These are phyloP conservation scores for Cryphonectria naterciae DNA, from an alignment of 2,329 filamentous ascomycete species.

Conservation along the genomic window DNA sequence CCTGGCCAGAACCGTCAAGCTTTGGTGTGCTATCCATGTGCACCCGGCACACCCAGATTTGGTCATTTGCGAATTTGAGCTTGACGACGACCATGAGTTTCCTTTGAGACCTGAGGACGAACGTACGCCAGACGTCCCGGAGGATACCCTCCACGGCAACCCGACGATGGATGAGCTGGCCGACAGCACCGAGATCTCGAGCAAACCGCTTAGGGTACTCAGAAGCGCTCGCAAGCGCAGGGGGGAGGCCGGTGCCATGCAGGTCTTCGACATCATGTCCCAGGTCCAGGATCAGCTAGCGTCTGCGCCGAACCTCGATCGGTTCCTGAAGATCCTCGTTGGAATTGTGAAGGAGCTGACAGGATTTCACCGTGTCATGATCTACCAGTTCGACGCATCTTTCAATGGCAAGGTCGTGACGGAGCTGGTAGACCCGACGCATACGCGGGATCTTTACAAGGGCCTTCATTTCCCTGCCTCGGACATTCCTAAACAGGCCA, in stretches of 20 bases:
- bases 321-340: constrained; percentile 78
- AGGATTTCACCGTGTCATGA: constrained; percentile 89
- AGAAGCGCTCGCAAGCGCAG: constrained; percentile 74
- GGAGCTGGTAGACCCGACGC: constrained; percentile 79
- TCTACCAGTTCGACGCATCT: constrained; percentile 83
- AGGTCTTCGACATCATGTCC: constrained; percentile 89
- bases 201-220: constrained; percentile 76
- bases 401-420: constrained; percentile 89
- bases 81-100: constrained; percentile 74
- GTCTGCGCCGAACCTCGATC: constrained; percentile 69
- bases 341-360: constrained; percentile 89
- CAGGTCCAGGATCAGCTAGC: constrained; percentile 88
- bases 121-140: constrained; percentile 62
- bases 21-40: constrained; percentile 88
- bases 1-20: constrained; percentile 59
- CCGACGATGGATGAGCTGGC: constrained; percentile 75
- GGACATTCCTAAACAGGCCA: constrained; percentile 82
- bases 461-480: constrained; percentile 87
- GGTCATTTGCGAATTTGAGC: constrained; percentile 86
- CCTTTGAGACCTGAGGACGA: constrained; percentile 69
- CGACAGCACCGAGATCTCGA: constrained; percentile 75
- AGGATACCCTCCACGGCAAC: constrained; percentile 74
- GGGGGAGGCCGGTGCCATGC: constrained; percentile 82
- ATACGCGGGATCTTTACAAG: constrained; percentile 83
- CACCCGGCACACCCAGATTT: constrained; percentile 69